Conservation (phyloP, 495 filamentous ascomycete genomes). For the Penicillium samsonianum region DNA sequence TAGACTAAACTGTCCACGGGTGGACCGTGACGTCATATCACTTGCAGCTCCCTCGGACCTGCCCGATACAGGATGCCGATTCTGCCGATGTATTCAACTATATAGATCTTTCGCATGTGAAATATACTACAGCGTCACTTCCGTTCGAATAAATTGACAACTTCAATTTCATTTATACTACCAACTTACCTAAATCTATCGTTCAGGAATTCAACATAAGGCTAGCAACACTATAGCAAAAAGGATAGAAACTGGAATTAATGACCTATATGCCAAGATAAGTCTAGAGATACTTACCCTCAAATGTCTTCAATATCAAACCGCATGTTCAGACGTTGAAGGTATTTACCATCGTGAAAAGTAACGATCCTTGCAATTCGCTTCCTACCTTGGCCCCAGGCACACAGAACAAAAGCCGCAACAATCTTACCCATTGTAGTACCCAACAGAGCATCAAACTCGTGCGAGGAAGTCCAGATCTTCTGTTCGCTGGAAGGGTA, state of each 20-base stretch:
- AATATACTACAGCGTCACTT: too few species aligned
- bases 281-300: not conserved
- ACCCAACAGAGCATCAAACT: slow-evolving; percentile 5
- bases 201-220: too few species aligned
- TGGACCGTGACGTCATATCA: not conserved
- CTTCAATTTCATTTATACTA: too few species aligned
- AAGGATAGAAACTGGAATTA: too few species aligned
- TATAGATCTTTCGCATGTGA: too few species aligned
- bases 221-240: too few species aligned
- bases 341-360: not conserved
- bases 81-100: too few species aligned
- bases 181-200: too few species aligned
- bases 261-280: too few species aligned
- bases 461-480: not conserved
- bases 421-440: not conserved
- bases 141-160: too few species aligned
- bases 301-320: slow-evolving; percentile 3
- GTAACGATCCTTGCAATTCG: not conserved
- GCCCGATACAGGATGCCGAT: too few species aligned
- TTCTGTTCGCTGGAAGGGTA: not conserved
- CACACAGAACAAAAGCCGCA: not conserved
- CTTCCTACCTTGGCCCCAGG: slow-evolving; percentile 1
- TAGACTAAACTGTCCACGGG: not conserved
- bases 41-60: not conserved
- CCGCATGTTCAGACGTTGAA: not conserved